Evolutionary conservation across 192 early-diverging fungal species (phyloP).

Genomic region (Backusella tuberculispora): DNA sequence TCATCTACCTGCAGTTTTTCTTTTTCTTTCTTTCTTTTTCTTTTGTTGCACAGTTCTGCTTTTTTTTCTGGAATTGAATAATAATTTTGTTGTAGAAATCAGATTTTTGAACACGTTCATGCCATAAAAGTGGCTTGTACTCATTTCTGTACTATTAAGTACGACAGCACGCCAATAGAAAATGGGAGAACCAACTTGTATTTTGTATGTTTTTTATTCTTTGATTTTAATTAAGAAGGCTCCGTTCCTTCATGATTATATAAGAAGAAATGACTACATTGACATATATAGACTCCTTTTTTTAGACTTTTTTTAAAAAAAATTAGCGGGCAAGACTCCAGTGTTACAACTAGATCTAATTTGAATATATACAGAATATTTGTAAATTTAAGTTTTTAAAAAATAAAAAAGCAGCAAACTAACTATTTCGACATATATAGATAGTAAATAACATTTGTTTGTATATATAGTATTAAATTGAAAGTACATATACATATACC

Average conservation of each 20-base stretch:
- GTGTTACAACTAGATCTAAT: not conserved
- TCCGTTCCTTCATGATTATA: too few relatives aligned
- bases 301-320: not conserved
- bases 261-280: too few relatives aligned
- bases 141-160: not conserved
- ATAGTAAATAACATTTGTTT: not conserved
- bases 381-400: not conserved
- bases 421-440: not conserved
- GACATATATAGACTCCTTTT: not conserved
- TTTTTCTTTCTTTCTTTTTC: not conserved
- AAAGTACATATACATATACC: not conserved
- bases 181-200: not conserved
- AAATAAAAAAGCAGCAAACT: not conserved
- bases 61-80: conserved; percentile 2
- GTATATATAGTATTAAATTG: not conserved
- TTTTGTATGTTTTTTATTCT: too few relatives aligned
- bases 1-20: not conserved
- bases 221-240: too few relatives aligned
- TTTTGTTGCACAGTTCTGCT: not conserved
- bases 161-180: not conserved
- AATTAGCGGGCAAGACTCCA: not conserved
- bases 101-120: not conserved
- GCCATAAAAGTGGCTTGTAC: not conserved
- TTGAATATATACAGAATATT: not conserved
- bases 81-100: not conserved